These are phyloP conservation scores for Lathyrus oleraceus DNA, from an alignment of 306 rosid species.

Conservation along the genomic window DNA sequence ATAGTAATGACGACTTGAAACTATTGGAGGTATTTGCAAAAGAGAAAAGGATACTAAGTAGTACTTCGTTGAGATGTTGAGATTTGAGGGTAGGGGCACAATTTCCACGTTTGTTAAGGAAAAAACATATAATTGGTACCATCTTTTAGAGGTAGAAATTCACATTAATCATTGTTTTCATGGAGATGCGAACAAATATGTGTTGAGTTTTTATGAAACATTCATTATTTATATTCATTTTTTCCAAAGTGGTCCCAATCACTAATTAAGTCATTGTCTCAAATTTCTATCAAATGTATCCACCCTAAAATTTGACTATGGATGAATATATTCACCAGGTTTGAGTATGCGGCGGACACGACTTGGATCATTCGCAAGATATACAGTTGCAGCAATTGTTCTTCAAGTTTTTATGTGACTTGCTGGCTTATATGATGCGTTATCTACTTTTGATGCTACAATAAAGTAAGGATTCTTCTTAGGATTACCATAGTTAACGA, in stretches of 20 bases:
- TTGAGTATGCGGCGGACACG: neutral
- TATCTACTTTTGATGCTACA: no score
- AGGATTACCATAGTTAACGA: no score
- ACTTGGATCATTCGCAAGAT: neutral
- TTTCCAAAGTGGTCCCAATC: no score
- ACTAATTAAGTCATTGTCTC: no score
- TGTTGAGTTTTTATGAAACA: no score
- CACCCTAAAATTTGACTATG: no score
- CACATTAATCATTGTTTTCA: neutral
- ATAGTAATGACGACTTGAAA: neutral
- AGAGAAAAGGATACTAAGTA: neutral
- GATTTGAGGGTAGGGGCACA: neutral
- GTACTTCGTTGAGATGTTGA: slow-evolving; percentile 7
- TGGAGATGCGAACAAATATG: neutral
- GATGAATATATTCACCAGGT: neutral
- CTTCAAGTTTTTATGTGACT: neutral
- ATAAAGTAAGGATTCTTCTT: no score
- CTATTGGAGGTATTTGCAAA: neutral
- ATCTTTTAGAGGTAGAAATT: neutral
- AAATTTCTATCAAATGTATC: no score
- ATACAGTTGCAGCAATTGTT: neutral
- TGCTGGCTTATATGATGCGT: neutral
- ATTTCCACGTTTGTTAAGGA: neutral
- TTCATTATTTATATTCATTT: no score
- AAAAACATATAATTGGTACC: neutral